phyloP scores from a whole-genome alignment of 2,329 filamentous ascomycete species.

The Hymenoscyphus fructigenus region DNA sequence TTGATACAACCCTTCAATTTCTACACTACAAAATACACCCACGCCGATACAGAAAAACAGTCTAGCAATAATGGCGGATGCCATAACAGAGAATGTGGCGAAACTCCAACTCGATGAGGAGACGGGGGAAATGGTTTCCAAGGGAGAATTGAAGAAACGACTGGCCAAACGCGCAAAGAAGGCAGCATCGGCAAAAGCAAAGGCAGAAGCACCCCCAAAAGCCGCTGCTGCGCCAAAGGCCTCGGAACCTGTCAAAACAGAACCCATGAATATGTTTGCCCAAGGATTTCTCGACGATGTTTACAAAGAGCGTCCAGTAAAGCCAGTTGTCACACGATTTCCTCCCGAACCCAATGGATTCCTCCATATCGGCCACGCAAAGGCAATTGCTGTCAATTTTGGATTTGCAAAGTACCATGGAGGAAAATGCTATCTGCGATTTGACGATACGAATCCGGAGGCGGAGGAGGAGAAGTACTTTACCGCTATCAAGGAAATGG shows the following conservation, averaged over 20 bases:
- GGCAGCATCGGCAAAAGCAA: constrained; percentile 52
- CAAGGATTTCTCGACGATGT: constrained; percentile 73
- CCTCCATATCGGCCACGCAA: constrained; percentile 89
- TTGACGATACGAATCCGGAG: constrained; percentile 94
- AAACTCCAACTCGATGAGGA: constrained; percentile 63
- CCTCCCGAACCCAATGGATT: constrained; percentile 91
- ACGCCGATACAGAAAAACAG: background rate
- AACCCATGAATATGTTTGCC: constrained; percentile 64
- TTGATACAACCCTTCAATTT: background rate
- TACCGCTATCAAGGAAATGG: constrained; percentile 81
- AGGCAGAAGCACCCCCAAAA: constrained; percentile 44
- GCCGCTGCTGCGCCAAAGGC: constrained; percentile 33
- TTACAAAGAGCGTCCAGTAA: constrained; percentile 64
- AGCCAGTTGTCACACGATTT: constrained; percentile 68
- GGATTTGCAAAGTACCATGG: constrained; percentile 85
- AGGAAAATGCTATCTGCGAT: constrained; percentile 71
- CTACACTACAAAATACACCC: background rate
- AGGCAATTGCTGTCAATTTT: constrained; percentile 95
- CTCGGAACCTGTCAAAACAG: constrained; percentile 37
- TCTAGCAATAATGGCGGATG: constrained; percentile 46
- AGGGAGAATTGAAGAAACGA: constrained; percentile 62
- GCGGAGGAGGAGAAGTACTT: constrained; percentile 91
- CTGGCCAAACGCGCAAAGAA: constrained; percentile 59
- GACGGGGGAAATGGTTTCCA: constrained; percentile 66
- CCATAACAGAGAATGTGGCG: constrained; percentile 44